Evolutionary conservation across 805 yeast species (phyloP).

Genomic region (Lipomyces oligophaga): DNA sequence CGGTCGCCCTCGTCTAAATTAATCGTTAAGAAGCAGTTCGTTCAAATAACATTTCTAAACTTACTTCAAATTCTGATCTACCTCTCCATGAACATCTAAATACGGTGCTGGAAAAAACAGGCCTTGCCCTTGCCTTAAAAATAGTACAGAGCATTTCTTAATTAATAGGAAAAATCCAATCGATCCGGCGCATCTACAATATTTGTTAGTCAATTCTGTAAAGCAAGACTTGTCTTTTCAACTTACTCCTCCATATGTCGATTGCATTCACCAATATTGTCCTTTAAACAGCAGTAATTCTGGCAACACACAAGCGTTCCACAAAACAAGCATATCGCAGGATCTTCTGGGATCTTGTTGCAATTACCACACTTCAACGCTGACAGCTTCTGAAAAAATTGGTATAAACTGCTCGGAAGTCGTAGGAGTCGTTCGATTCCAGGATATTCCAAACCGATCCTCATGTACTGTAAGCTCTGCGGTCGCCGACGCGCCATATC

Average conservation of each 20-base stretch:
- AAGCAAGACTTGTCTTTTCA: too few species aligned
- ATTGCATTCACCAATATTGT: slow-evolving; percentile 68
- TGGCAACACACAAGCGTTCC: slow-evolving; percentile 68
- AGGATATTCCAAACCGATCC: slow-evolving; percentile 46
- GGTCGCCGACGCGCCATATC: slow-evolving; percentile 21
- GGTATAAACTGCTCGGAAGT: slow-evolving; percentile 64
- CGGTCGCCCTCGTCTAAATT: slow-evolving; percentile 56
- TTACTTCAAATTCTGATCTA: slow-evolving; percentile 60
- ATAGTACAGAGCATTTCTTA: slow-evolving; percentile 57
- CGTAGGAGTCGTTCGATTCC: slow-evolving; percentile 57
- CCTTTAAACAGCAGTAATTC: slow-evolving; percentile 42
- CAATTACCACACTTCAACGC: slow-evolving; percentile 38
- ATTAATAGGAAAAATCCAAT: slow-evolving; percentile 73
- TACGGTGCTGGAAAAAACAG: slow-evolving; percentile 82
- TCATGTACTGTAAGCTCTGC: slow-evolving; percentile 1
- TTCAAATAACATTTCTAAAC: slow-evolving; percentile 1
- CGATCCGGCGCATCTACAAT: slow-evolving; percentile 44
- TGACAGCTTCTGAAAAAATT: slow-evolving; percentile 56
- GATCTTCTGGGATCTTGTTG: slow-evolving; percentile 47
- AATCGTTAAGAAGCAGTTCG: background rate
- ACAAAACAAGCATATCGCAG: slow-evolving; percentile 84
- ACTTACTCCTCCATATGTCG: slow-evolving; percentile 53
- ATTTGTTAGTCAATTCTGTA: too few species aligned
- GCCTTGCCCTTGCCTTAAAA: slow-evolving; percentile 72
- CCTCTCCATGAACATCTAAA: slow-evolving; percentile 80